Evolutionary conservation across 2,329 filamentous ascomycete species (phyloP), one percentile per base, ranked within the genome.

Genomic region (Penicillium rolfsii): DNA sequence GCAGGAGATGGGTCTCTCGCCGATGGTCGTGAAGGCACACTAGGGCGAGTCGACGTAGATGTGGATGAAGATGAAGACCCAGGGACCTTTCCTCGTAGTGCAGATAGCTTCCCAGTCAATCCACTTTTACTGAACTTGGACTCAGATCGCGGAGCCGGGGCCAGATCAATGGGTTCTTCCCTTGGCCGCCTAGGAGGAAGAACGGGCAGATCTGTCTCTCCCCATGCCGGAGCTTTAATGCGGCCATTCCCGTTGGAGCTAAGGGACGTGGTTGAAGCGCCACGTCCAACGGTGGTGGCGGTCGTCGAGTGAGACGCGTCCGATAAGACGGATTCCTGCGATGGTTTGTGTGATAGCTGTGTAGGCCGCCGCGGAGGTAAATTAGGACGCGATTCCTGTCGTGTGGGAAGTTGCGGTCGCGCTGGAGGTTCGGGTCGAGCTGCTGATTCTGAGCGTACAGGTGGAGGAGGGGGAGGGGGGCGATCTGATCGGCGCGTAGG

Each of bases 141-240:
- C 43, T 68, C 71, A 8, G 73, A 68, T 14, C 70, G 68, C 24
- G 67, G 57, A 16, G 67, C 55, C 7, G 67, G 67, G 40, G 65
- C 62, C 35, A 65, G 52, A 7, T 66, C 66, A n/a, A 64, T 59
- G 3, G 60, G 62, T 5, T 66, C 64, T 59, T 76, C 69, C 60
- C 71, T 72, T 56, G 60, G 46, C 49, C 76, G 73, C 67, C 82
- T 85, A 0, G 82, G 80, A 52, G 84, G 85, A 38, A 87, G 74
- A 33, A 81, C 77, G 55, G 86, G 86, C 9, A 87, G 73, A 40
- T 81, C 79, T 14, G 80, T 73, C 52, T 84, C 81, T 61, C 85
- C 84, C 74, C 82, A 88, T 50, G 82, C 81, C 9, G 86, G 86
- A 5, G 85, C 83, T 67, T 81, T 81, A 52, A 84, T 74, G 46